These are phyloP conservation scores for Podospora pseudoanserina DNA, from an alignment of 495 filamentous ascomycete genomes.

Conservation along the genomic window DNA sequence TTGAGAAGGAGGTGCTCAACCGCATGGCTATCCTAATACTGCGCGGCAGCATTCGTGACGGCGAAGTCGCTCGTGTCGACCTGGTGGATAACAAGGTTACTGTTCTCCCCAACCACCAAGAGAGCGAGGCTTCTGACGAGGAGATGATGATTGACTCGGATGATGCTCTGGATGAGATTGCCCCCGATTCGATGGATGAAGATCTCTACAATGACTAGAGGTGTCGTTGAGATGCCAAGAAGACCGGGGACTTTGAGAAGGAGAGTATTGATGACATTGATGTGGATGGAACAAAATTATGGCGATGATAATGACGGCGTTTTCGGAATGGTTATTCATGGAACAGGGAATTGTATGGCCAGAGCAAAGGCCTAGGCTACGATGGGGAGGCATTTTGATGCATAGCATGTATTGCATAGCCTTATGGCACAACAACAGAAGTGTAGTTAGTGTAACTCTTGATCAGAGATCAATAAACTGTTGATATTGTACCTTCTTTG, in stretches of 20 bases:
- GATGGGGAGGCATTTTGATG: background rate
- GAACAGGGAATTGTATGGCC: background rate
- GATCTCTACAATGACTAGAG: conserved; percentile 59
- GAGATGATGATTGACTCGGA: conserved; percentile 67
- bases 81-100: conserved; percentile 67
- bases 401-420: background rate
- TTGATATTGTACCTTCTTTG: background rate
- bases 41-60: conserved; percentile 76
- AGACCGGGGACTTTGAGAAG: background rate
- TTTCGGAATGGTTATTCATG: background rate
- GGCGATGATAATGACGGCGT: background rate
- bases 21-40: conserved; percentile 85
- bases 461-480: background rate
- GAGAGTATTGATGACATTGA: background rate
- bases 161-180: conserved; percentile 64
- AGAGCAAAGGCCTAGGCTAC: background rate
- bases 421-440: background rate
- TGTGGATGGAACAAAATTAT: background rate
- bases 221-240: background rate
- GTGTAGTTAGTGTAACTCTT: background rate
- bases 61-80: conserved; percentile 74
- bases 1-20: conserved; percentile 96
- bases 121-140: conserved; percentile 61
- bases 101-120: conserved; percentile 76
- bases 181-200: conserved; percentile 70